Evolutionary conservation across 495 filamentous ascomycete species (phyloP).

Genomic region (Xylaria nigripes): DNA sequence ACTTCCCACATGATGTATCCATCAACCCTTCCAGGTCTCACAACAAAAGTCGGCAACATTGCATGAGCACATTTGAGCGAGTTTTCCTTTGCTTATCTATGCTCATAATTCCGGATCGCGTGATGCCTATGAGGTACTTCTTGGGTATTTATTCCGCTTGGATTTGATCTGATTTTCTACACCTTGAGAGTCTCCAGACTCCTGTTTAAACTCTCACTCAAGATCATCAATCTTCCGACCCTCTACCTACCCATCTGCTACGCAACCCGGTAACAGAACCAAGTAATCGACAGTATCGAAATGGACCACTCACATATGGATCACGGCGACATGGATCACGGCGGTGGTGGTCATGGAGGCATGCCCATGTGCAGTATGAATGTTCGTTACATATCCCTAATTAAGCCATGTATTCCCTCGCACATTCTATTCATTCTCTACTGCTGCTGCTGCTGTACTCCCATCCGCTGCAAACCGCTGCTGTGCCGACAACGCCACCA

Average conservation of each 20-base stretch:
- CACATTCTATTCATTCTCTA: not conserved
- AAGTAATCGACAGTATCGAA: not conserved
- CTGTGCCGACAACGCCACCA: not conserved
- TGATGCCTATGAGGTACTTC: not conserved
- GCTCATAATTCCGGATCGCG: not conserved
- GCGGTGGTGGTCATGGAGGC: conserved; percentile 40
- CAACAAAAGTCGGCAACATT: not conserved
- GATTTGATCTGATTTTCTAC: too few relatives aligned
- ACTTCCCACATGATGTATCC: not conserved
- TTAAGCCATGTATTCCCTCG: not conserved
- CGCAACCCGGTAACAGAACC: not conserved
- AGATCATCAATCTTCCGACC: too few relatives aligned
- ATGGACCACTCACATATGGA: conserved; percentile 27
- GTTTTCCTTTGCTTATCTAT: conserved; percentile 9
- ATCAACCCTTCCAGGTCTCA: not conserved
- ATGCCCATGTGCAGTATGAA: conserved; percentile 69
- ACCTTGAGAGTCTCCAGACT: not conserved
- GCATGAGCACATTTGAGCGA: conserved; percentile 27
- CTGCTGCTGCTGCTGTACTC: not conserved
- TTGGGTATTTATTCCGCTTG: not conserved
- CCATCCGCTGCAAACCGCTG: not conserved
- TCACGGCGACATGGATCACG: conserved; percentile 47
- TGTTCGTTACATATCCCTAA: conserved; percentile 39
- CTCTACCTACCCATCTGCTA: not conserved
- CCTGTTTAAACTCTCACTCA: too few relatives aligned